A percentile compares a stretch with the other conserved stretches of the same genome.
Evolutionary conservation across 257 asterid genomes (phyloP).

Genomic region (Vinca minor): DNA sequence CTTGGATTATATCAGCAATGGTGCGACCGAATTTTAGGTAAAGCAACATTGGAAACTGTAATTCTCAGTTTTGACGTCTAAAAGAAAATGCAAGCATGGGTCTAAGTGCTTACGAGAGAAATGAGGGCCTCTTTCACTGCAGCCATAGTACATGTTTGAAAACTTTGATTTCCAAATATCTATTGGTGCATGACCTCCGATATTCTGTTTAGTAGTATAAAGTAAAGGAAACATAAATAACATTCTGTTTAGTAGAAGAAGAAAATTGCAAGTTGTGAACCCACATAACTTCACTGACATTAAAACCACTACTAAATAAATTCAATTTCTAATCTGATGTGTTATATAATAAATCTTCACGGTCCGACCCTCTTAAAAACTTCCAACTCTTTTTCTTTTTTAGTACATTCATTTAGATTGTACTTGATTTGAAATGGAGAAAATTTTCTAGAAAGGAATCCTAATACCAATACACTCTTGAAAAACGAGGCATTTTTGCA

Average conservation of each 20-base stretch:
- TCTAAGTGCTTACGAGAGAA: slow-evolving; percentile 50
- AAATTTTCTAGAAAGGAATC: too few relatives aligned
- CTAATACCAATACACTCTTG: too few relatives aligned
- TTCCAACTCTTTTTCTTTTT: too few relatives aligned
- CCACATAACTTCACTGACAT: too few relatives aligned
- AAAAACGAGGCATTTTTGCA: too few relatives aligned
- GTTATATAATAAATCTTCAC: too few relatives aligned
- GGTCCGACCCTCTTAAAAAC: too few relatives aligned
- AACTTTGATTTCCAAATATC: slow-evolving; percentile 88
- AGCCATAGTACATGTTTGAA: slow-evolving; percentile 66
- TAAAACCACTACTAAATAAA: too few relatives aligned
- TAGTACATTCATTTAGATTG: too few relatives aligned
- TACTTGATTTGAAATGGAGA: too few relatives aligned
- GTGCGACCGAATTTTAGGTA: background rate
- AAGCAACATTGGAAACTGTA: background rate
- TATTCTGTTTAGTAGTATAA: slow-evolving; percentile 34
- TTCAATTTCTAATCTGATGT: too few relatives aligned
- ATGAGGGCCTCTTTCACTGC: slow-evolving; percentile 74
- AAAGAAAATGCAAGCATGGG: background rate
- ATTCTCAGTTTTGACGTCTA: background rate
- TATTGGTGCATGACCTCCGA: slow-evolving; percentile 50
- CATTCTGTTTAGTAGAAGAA: too few relatives aligned
- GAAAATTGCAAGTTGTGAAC: background rate
- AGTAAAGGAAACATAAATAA: background rate
- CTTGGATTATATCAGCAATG: background rate